Evolutionary conservation across 1,284 basidiomycete genomes (phyloP).

Genomic region (Vanrija sp.): DNA sequence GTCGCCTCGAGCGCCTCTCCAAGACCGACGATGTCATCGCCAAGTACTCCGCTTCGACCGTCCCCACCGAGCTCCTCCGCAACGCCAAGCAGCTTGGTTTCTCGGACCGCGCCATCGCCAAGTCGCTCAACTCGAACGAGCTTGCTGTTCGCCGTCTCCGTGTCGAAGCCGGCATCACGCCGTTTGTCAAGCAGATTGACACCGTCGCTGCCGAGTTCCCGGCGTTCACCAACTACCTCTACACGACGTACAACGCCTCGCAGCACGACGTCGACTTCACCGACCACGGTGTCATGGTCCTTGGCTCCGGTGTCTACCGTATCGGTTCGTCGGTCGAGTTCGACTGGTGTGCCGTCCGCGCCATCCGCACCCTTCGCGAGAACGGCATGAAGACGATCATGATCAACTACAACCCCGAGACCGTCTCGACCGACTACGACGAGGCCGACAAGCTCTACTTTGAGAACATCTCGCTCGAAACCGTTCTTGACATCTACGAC

Average conservation of each 20-base stretch:
- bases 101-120: constrained; percentile 86
- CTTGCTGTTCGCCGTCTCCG: constrained; percentile 59
- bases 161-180: constrained; percentile 75
- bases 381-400: constrained; percentile 95
- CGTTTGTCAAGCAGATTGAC: constrained; percentile 98
- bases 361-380: constrained; percentile 89
- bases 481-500: constrained; percentile 96
- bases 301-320: constrained; percentile 96
- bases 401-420: constrained; percentile 99
- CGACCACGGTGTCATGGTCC: constrained; percentile 92
- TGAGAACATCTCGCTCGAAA: constrained; percentile 96
- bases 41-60: constrained; percentile 62
- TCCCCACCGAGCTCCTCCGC: constrained; percentile 64
- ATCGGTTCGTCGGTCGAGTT: constrained; percentile 99
- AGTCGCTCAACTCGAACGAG: constrained; percentile 67
- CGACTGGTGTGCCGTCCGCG: constrained; percentile 98
- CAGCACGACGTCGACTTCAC: constrained; percentile 87
- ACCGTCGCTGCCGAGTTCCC: constrained; percentile 99
- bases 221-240: constrained; percentile 96
- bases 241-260: constrained; percentile 93
- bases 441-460: constrained; percentile 98
- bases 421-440: constrained; percentile 98
- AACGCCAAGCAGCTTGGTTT: constrained; percentile 94
- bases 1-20: constrained; percentile 75
- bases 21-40: constrained; percentile 70